Base-by-base conservation (phyloP, 129 eudicot species). In the Chrysanthemum makinoi region DNA sequence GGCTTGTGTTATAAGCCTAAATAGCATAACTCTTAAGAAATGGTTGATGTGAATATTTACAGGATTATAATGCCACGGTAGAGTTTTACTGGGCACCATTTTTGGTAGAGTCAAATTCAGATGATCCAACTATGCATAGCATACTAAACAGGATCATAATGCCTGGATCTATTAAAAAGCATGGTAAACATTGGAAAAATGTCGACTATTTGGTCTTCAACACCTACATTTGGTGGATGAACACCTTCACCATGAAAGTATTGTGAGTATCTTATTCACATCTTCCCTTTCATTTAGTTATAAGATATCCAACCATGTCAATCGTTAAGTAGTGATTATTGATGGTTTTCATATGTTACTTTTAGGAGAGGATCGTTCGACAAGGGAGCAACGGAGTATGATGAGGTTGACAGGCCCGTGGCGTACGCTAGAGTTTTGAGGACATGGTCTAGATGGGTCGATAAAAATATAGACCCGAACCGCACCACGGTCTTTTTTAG, bases 141-240 rank as follows among this genome's bases (percentile, higher is more conserved):
- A 87, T 94, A 50, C 65, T 87, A 77, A 80, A 89, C 78, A 72
- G 99, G 22, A 89, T 94, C 77, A 94, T 94, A 66, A 89, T 86
- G 95, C 99, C 99, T 14, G 93, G 83, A 68, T 94, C 99, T 33
- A 90, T 90, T 55, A 59, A 80, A 54, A 89, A 87, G 69, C 99
- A 94, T 73, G 99, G 93, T 65, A 72, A 80, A 26, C 83, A 89
- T 22, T 94, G 99, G 99, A 87, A 82, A 75, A 74, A 82, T 52
- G 99, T 86, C 24, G 99, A 94, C 62, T 89, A 83, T 62, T 84
- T 94, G 73, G 81, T 94, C 65, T 94, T 94, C 76, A 94, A 94
- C 81, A 89, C 99, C 2, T 94, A 94, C 76, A 87, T 94, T 72
- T 94, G 99, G 99, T 94, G 99, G 99, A 94, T 94, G 97, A 94